Conservation (phyloP, 345 rosid genomes). For the Ailanthus altissimus region DNA sequence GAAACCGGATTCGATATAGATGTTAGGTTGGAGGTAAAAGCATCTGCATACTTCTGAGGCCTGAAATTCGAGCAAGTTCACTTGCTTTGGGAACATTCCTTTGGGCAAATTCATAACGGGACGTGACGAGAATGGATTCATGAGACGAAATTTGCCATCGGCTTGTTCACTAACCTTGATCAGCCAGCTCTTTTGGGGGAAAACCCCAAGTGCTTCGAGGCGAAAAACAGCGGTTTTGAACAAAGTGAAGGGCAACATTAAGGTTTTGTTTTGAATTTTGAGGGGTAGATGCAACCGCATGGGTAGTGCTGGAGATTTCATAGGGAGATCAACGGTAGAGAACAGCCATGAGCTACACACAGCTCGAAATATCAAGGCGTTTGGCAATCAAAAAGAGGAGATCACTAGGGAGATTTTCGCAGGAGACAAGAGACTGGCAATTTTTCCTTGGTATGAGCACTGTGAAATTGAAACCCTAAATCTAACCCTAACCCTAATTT, state of each 20-base stretch:
- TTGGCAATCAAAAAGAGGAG: constrained; percentile 21
- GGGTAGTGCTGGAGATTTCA: constrained; percentile 7
- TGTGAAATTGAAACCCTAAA: constrained; percentile 1
- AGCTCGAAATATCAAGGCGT: constrained; percentile 27
- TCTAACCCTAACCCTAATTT: background rate
- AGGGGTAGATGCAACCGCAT: background rate
- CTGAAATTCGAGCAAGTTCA: constrained; percentile 12
- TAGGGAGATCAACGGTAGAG: constrained; percentile 2
- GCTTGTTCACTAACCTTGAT: constrained; percentile 22
- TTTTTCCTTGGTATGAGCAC: background rate
- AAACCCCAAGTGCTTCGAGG: background rate
- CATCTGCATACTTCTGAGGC: background rate
- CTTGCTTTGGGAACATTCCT: background rate
- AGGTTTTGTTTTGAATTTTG: background rate
- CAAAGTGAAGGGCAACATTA: background rate
- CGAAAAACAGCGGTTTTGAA: background rate
- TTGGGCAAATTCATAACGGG: background rate
- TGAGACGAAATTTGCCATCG: background rate
- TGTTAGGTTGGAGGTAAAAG: background rate
- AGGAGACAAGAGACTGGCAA: background rate
- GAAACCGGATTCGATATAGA: too few species aligned
- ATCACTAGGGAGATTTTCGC: constrained; percentile 36
- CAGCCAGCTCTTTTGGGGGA: constrained; percentile 16
- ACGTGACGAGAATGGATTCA: constrained; percentile 12
- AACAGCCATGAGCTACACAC: constrained; percentile 41